Conservation (phyloP, 805 yeast genomes). For the Lachancea kluyveri region DNA sequence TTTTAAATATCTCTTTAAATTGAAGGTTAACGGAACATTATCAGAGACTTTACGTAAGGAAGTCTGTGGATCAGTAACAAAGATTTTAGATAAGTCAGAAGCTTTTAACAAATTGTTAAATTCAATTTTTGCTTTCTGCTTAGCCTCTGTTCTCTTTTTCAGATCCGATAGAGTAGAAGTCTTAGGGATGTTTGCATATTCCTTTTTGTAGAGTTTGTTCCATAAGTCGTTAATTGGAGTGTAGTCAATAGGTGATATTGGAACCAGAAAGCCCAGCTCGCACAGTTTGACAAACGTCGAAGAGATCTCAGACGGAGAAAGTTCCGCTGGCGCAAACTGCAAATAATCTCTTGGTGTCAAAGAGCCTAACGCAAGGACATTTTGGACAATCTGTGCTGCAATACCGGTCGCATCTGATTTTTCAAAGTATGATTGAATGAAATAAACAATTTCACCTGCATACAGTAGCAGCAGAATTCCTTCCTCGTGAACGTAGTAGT, state of each 20-base stretch:
- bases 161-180: conserved; percentile 43
- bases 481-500: conserved; percentile 55
- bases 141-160: conserved; percentile 55
- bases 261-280: conserved; percentile 45
- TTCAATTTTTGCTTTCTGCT: conserved; percentile 38
- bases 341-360: conserved; percentile 50
- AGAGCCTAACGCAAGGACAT: conserved; percentile 64
- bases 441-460: conserved; percentile 66
- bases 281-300: conserved; percentile 39
- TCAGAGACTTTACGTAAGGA: conserved; percentile 41
- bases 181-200: conserved; percentile 35
- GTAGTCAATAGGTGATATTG: conserved; percentile 36
- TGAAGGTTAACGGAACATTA: conserved; percentile 49
- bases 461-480: conserved; percentile 63
- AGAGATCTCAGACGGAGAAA: conserved; percentile 19
- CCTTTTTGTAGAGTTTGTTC: conserved; percentile 36
- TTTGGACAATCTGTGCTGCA: conserved; percentile 51
- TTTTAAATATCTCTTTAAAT: conserved; percentile 61
- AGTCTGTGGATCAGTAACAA: conserved; percentile 30
- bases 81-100: conserved; percentile 21
- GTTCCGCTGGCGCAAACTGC: conserved; percentile 23
- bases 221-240: conserved; percentile 35
- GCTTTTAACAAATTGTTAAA: conserved; percentile 32
- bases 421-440: conserved; percentile 37
- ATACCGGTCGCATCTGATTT: conserved; percentile 10